A percentile compares a stretch with the other conserved stretches of the same genome.
phyloP scores from a whole-genome alignment of 148 eudicot genomes.

The Vaccinium corymbosum region DNA sequence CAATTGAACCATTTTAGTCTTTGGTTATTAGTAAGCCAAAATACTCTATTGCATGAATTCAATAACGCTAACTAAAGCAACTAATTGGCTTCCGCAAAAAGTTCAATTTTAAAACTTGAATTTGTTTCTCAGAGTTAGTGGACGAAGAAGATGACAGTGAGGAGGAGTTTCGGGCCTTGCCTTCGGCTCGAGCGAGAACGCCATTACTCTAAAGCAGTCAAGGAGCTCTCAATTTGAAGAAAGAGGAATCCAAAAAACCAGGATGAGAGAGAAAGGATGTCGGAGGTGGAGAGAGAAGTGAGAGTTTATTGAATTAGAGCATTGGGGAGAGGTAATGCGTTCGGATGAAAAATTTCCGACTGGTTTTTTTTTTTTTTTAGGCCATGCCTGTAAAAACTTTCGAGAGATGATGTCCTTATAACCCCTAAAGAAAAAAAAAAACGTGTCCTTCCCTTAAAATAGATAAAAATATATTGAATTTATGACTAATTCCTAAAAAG shows the following conservation, averaged over 20 bases:
- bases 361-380: too few species aligned
- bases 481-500: too few species aligned
- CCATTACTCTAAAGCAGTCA: slow-evolving; percentile 34
- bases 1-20: not conserved
- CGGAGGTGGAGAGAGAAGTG: slow-evolving; percentile 17
- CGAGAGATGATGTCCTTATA: too few species aligned
- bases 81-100: not conserved
- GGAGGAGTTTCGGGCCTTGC: slow-evolving; percentile 40
- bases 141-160: slow-evolving; percentile 22
- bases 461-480: too few species aligned
- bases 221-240: slow-evolving; percentile 6
- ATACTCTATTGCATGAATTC: not conserved
- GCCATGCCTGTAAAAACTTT: too few species aligned
- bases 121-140: slow-evolving; percentile 27
- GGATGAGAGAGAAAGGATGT: slow-evolving; percentile 1
- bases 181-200: slow-evolving; percentile 55
- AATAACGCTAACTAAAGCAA: not conserved
- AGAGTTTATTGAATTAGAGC: slow-evolving; percentile 21
- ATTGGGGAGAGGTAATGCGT: slow-evolving; percentile 23
- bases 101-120: slow-evolving; percentile 33
- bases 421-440: too few species aligned
- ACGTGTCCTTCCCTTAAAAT: too few species aligned
- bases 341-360: not conserved
- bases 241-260: not conserved
- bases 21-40: not conserved